Base-by-base conservation (phyloP, 176 grass and related monocot genomes). In the Carex myosuroides region DNA sequence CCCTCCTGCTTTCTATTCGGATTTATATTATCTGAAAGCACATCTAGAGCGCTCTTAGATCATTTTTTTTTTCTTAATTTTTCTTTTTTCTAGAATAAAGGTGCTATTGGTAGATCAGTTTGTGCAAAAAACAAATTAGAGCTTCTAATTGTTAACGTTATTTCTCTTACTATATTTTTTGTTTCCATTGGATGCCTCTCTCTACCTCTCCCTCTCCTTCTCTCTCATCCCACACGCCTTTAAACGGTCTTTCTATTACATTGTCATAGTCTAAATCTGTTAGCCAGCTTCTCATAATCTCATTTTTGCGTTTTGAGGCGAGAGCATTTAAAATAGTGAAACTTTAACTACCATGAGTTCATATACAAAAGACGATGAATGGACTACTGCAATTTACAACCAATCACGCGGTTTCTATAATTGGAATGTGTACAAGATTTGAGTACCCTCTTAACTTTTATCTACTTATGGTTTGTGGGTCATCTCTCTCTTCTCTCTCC, bases 351-450 rank as follows among this genome's bases (percentile, higher is more conserved):
- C 9, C 11, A 21, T 44, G n/a, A 71, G 37, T 70, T 71, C 17
- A 20, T 44, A 35, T 17, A n/a, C 16, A 20, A 8, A 44, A 70
- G 67, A 70, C 35, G 67, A 20, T 11, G 7, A 68, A 17, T 44
- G 17, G 18, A 71, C 17, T 71, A 37, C 44, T 46, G 39, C 8
- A 71, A 71, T 33, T 44, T 71, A 44, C 16, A 71, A 24, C 70
- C 70, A 73, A 78, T 57, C 73, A 53, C 60, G 32, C 53, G n/a
- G 1, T 46, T 83, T 83, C 62, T 66, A 83, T 46, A 33, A 55
- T 68, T 83, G 62, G 81, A 68, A 83, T 16, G 39, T 53, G 16
- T 83, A 41, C 60, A 62, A 21, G 16, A 81, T 44, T 68, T 50
- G 70, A 82, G 80, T 53, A 26, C 10, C 39, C 22, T 81, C 79